Evolutionary conservation across 352 stramenopile species (phyloP).

Genomic region (Phytophthora boehmeriae): DNA sequence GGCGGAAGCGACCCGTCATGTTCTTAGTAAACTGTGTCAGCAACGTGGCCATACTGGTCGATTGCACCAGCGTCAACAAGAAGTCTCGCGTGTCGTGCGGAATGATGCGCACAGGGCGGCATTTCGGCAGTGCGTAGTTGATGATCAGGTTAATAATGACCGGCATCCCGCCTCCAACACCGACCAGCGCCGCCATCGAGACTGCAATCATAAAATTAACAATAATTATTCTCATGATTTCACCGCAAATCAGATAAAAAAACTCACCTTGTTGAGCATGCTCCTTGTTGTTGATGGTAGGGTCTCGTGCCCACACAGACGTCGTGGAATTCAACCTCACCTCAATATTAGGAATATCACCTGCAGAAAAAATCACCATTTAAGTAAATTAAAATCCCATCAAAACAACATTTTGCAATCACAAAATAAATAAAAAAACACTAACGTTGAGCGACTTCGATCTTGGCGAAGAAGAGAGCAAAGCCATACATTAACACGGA

Average conservation of each 20-base stretch:
- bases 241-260: not conserved
- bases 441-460: conserved; percentile 46
- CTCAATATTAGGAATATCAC: conserved; percentile 57
- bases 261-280: conserved; percentile 41
- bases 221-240: not conserved
- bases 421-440: not conserved
- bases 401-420: not conserved
- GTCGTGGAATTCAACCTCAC: conserved; percentile 51
- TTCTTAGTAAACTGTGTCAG: conserved; percentile 86
- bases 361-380: conserved; percentile 34
- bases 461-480: conserved; percentile 42
- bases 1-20: conserved; percentile 78
- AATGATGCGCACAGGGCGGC: conserved; percentile 61
- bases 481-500: conserved; percentile 44
- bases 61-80: conserved; percentile 68
- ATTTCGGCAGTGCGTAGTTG: conserved; percentile 66
- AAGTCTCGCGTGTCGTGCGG: conserved; percentile 84
- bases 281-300: conserved; percentile 63
- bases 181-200: conserved; percentile 54
- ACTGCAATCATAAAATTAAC: conserved; percentile 27
- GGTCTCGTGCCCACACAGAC: conserved; percentile 60
- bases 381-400: conserved; percentile 17
- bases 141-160: conserved; percentile 66
- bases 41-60: conserved; percentile 57
- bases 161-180: conserved; percentile 41